Base-by-base conservation (phyloP, 2,329 filamentous ascomycete genomes). In the Tolypocladium endophyticum region DNA sequence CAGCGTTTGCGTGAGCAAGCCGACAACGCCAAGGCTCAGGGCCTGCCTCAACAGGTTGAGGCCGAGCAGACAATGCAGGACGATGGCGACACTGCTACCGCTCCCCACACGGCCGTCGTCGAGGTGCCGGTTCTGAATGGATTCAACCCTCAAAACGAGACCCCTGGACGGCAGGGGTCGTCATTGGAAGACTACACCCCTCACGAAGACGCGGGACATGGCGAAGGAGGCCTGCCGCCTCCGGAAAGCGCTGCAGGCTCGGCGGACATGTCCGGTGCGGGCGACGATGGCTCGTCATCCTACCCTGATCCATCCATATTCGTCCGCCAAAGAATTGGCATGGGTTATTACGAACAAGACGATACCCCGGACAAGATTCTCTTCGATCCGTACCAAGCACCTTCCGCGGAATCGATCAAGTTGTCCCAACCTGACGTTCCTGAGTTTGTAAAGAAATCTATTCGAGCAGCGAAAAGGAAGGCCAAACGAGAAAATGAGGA, bases 261-360 rank as follows among this genome's bases (percentile, higher is more conserved):
- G 57, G 55, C 57, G 16, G 62, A 63, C 14, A 58, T 61, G 36
- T 59, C 63, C 61, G 72, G 72, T 38, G 63, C 66, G 18, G 66
- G 70, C 35, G 65, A 68, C 28, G 64, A 63, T 9, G 70, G 74
- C 56, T 64, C 66, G 11, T 72, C 74, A 1, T 65, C 71, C 2
- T 81, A 81, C 63, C 80, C 81, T 0, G 81, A 84, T 60, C 79
- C 79, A 8, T 73, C 77, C n/a, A 66, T 74, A 41, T 68, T 78
- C 43, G 73, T 71, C 47, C 74, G 73, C n/a, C 78, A 80, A 57
- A 74, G 80, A 38, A 80, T 85, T 63, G 83, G 83, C 20, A 80
- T 83, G 75, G 82, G 81, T 12, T 85, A 85, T 68, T 86, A 85
- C 66, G 78, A 85, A 60, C 81, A 83, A 64, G 81, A 83, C 61